Percentiles rank a stretch among this genome's conserved stretches.
Conservation (phyloP, 129 eudicot genomes). For the Cynara cardunculus region DNA sequence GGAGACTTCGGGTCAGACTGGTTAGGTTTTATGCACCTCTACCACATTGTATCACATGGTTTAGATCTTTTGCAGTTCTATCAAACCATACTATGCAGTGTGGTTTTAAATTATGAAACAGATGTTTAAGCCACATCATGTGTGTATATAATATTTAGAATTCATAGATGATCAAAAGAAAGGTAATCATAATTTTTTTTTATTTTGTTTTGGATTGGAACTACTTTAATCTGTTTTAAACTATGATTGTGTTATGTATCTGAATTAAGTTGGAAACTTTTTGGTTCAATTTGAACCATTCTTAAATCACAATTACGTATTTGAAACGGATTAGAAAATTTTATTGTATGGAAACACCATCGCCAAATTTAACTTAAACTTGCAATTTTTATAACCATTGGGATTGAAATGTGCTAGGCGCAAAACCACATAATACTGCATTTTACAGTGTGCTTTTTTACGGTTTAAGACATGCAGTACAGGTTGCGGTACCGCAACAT, state of each 20-base stretch:
- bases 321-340: background rate
- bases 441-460: too few relatives aligned
- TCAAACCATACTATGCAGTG: background rate
- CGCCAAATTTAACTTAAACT: background rate
- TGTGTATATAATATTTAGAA: too few relatives aligned
- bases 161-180: background rate
- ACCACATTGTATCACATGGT: background rate
- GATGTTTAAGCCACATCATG: background rate
- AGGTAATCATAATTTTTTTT: background rate
- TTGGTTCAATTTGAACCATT: background rate
- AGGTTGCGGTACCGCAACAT: background rate
- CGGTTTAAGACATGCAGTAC: background rate
- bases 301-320: too few relatives aligned
- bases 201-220: background rate
- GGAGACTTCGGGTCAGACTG: background rate
- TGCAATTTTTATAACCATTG: too few relatives aligned
- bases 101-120: too few relatives aligned
- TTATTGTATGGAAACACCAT: too few relatives aligned
- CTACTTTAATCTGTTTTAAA: too few relatives aligned
- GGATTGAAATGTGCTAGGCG: background rate
- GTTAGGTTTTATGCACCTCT: background rate
- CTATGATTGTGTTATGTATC: background rate
- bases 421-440: background rate
- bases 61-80: background rate
- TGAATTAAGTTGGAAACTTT: background rate